phyloP scores from a whole-genome alignment of 2,329 filamentous ascomycete genomes.

The Cryphonectria radicalis region DNA sequence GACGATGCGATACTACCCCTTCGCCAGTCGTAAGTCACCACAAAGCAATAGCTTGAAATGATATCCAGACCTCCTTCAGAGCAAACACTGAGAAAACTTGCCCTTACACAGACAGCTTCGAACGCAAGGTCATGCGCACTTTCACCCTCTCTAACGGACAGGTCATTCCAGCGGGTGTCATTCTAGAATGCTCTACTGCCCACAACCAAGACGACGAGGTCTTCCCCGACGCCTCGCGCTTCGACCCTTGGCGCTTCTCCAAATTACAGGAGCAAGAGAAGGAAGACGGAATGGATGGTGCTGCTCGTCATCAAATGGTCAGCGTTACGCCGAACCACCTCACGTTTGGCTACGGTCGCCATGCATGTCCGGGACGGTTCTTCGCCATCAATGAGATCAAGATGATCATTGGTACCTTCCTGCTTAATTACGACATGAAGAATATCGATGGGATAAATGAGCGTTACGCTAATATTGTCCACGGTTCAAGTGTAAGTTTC shows the following conservation, averaged over 20 bases:
- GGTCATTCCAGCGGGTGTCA: not conserved
- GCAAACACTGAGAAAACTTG: not conserved
- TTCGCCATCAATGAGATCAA: conserved; percentile 36
- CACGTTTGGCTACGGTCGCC: conserved; percentile 41
- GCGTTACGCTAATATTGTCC: not conserved
- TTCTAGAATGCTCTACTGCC: not conserved
- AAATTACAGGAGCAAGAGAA: not conserved
- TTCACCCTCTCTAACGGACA: not conserved
- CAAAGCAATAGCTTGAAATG: not conserved
- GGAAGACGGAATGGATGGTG: not conserved
- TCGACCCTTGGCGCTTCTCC: conserved; percentile 45
- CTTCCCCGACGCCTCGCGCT: conserved; percentile 46
- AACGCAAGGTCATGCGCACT: not conserved
- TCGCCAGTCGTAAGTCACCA: not conserved
- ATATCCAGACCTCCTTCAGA: not conserved
- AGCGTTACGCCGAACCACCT: conserved; percentile 38
- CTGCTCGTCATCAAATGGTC: conserved; percentile 40
- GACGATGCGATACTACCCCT: not conserved
- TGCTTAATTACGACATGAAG: conserved; percentile 25
- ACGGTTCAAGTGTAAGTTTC: not conserved
- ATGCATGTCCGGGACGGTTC: conserved; percentile 40
- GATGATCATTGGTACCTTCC: conserved; percentile 31
- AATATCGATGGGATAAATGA: not conserved
- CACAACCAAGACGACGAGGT: not conserved
- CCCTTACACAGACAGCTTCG: not conserved